Evolutionary conservation across 2,329 filamentous ascomycete genomes (phyloP).

Genomic region (Aspergillus tamarii): DNA sequence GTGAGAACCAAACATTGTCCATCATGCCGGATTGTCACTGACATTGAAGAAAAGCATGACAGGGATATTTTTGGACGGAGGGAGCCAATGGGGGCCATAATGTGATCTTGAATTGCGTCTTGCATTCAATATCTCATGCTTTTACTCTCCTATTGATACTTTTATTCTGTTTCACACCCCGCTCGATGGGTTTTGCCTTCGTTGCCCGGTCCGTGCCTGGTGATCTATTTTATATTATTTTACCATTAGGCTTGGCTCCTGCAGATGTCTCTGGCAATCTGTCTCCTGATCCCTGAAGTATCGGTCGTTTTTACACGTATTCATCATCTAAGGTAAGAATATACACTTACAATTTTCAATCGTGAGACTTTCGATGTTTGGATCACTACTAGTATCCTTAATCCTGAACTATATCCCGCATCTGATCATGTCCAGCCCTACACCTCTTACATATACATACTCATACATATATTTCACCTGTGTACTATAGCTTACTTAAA

Average conservation of each 20-base stretch:
- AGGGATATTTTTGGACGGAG: not conserved
- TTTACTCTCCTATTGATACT: not conserved
- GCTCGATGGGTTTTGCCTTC: not conserved
- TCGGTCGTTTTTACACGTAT: not conserved
- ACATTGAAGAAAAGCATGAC: not conserved
- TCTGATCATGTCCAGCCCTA: not conserved
- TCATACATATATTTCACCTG: not conserved
- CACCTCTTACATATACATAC: not conserved
- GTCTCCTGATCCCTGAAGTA: conserved; percentile 1
- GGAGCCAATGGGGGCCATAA: not conserved
- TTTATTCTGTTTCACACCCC: not conserved
- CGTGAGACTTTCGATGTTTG: not conserved
- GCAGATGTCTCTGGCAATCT: not conserved
- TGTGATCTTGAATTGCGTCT: not conserved
- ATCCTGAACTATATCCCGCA: conserved; percentile 2
- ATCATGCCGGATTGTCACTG: not conserved
- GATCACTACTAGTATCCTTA: not conserved
- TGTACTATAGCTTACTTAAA: not conserved
- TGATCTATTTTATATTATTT: not conserved
- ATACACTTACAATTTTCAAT: not conserved
- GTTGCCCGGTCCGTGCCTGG: conserved; percentile 7
- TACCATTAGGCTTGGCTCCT: not conserved
- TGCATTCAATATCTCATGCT: not conserved
- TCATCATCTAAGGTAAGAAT: not conserved
- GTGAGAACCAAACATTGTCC: not conserved